A percentile compares a stretch with the other conserved stretches of the same genome.
Conservation (phyloP, 2,329 filamentous ascomycete genomes). For the Trichoderma sp. region DNA sequence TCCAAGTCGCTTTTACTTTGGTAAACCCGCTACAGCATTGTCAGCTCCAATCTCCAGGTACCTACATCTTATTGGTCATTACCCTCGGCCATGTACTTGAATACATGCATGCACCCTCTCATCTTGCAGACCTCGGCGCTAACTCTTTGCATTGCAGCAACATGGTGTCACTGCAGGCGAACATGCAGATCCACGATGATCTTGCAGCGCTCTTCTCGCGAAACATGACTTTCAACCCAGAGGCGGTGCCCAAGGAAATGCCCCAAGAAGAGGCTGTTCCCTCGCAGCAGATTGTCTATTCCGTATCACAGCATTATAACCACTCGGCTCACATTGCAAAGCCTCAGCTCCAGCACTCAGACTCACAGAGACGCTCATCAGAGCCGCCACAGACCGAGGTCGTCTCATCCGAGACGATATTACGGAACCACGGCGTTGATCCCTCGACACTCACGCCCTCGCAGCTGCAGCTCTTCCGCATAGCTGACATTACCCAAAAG, state of each 20-base stretch:
- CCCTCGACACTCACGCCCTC: constrained; percentile 67
- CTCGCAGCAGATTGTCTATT: constrained; percentile 63
- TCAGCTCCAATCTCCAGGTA: background rate
- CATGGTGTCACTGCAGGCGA: constrained; percentile 44
- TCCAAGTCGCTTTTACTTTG: constrained; percentile 1
- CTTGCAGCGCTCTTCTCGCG: constrained; percentile 77
- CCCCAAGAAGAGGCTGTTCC: constrained; percentile 38
- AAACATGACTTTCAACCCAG: constrained; percentile 66
- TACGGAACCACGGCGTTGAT: constrained; percentile 70
- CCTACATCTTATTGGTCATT: background rate
- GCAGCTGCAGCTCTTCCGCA: constrained; percentile 77
- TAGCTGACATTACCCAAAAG: constrained; percentile 71
- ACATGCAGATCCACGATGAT: constrained; percentile 74
- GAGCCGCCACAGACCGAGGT: constrained; percentile 53
- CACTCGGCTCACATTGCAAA: constrained; percentile 67
- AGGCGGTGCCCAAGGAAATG: constrained; percentile 33
- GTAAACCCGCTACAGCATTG: background rate
- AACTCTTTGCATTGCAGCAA: constrained; percentile 26
- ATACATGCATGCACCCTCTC: constrained; percentile 2
- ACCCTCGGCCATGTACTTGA: background rate
- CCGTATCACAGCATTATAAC: constrained; percentile 79
- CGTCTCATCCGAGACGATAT: constrained; percentile 57
- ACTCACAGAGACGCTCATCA: constrained; percentile 50
- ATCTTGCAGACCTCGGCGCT: background rate
- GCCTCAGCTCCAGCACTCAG: constrained; percentile 37